Evolutionary conservation across 108 stramenopile genomes (phyloP), one percentile per base, ranked within the genome.

Genomic region (Skeletonema grethae): DNA sequence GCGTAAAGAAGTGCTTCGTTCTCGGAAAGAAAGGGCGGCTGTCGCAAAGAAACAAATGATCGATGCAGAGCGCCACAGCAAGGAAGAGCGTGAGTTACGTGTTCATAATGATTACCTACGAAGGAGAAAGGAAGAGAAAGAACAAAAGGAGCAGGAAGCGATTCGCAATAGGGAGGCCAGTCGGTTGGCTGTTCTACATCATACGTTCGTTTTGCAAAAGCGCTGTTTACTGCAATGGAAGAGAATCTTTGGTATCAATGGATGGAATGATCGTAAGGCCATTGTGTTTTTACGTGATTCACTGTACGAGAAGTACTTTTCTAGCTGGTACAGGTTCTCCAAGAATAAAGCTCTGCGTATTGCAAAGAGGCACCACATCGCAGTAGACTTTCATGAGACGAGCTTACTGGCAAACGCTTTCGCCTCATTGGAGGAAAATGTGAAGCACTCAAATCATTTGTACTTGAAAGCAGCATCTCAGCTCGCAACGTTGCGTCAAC

Each of bases 151-250:
- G 32, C 55, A 57, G 71, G 53, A 18, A 9, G 45, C 36, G 0
- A 59, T 25, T 13, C 60, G 55, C 7, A 15, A 43, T 48, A 79
- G 67, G 58, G 60, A 72, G 15, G 78, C 71, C 0, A 63, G 36
- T 65, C 46, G 67, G 32, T 50, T 79, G 55, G 78, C 78, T 5
- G 59, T 25, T 5, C 38, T 79, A 10, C 78, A 79, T 63, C 63
- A 72, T 36, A 50, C 35, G 5, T 43, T 79, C 50, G 46, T 67
- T 0, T 31, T 79, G 41, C 65, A 66, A 24, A 62, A 71, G 12
- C 20, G 61, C 18, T 38, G 63, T 11, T 67, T 79, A 4, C 7
- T 58, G 18, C 78, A 72, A 31, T 79, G 71, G 71, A 67, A 58
- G 9, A 61, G 38, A n/a, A 57, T 79, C 7, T 68, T 72, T 45